phyloP scores from a whole-genome alignment of 805 yeast species.

The Phaffomyces thermotolerans region DNA sequence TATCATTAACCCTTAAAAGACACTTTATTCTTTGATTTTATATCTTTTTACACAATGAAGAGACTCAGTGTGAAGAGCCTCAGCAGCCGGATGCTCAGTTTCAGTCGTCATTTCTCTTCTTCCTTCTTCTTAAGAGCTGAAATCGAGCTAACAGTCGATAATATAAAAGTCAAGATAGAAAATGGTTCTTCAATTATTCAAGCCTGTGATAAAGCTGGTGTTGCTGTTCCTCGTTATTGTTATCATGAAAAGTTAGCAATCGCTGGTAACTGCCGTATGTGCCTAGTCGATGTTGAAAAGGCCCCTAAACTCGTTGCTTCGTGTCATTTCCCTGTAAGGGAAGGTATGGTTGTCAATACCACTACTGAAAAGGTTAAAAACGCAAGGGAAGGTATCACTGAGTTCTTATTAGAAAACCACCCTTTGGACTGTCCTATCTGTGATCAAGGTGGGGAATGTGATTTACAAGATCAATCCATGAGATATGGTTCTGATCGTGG shows the following conservation, averaged over 20 bases:
- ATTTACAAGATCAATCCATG: slow-evolving; percentile 78
- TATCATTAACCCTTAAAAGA: not conserved
- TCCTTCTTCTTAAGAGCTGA: slow-evolving; percentile 36
- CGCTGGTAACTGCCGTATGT: slow-evolving; percentile 93
- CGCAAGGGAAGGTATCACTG: slow-evolving; percentile 87
- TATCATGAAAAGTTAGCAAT: slow-evolving; percentile 86
- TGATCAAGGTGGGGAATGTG: slow-evolving; percentile 95
- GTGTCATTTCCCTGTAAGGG: slow-evolving; percentile 87
- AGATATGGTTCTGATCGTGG: slow-evolving; percentile 85
- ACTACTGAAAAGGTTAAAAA: slow-evolving; percentile 69
- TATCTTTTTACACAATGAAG: no score
- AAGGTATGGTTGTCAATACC: slow-evolving; percentile 83
- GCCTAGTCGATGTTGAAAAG: slow-evolving; percentile 82
- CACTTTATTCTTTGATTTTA: not conserved
- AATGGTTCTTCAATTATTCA: slow-evolving; percentile 85
- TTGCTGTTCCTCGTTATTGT: slow-evolving; percentile 81
- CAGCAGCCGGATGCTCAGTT: no score
- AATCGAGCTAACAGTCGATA: slow-evolving; percentile 54
- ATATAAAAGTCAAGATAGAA: slow-evolving; percentile 67
- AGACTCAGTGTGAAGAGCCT: no score
- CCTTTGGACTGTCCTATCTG: slow-evolving; percentile 91
- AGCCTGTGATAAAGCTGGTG: slow-evolving; percentile 90
- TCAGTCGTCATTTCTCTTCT: not conserved
- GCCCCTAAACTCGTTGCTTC: slow-evolving; percentile 79
- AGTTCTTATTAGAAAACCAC: slow-evolving; percentile 80